phyloP scores from a whole-genome alignment of 2,329 filamentous ascomycete genomes.

The Phaeosphaeriaceae sp. region DNA sequence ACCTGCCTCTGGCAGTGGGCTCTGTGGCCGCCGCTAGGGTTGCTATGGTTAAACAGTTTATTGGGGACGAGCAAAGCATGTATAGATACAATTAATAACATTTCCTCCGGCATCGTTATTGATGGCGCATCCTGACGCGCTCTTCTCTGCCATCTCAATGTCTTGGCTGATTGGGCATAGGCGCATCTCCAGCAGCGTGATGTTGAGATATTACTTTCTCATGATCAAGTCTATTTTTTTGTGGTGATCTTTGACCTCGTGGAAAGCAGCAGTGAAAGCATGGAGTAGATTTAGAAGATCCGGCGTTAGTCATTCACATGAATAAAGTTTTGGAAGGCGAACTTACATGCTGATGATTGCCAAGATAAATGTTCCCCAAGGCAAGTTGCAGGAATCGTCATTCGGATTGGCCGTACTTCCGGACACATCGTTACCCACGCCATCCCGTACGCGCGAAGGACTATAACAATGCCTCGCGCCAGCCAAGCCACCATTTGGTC shows the following conservation, averaged over 20 bases:
- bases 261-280: conserved; percentile 52
- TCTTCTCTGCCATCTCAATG: too few relatives aligned
- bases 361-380: conserved; percentile 54
- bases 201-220: conserved; percentile 7
- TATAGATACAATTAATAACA: too few relatives aligned
- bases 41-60: too few relatives aligned
- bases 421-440: conserved; percentile 12
- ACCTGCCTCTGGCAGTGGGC: too few relatives aligned
- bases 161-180: too few relatives aligned
- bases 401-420: conserved; percentile 19
- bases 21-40: too few relatives aligned
- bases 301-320: neutral
- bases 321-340: neutral
- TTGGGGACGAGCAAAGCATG: too few relatives aligned
- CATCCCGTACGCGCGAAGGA: conserved; percentile 7
- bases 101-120: too few relatives aligned
- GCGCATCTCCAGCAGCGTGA: too few relatives aligned
- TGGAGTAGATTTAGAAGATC: conserved; percentile 50
- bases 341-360: conserved; percentile 56
- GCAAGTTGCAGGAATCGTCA: conserved; percentile 47
- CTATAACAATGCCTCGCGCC: conserved; percentile 45
- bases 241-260: conserved; percentile 43
- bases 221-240: conserved; percentile 18
- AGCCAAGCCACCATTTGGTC: conserved; percentile 42
- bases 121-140: too few relatives aligned